Percentiles rank a stretch among this genome's conserved stretches.
These are phyloP conservation scores for Erigeron canadensis DNA, from an alignment of 129 eudicot species.

Conservation along the genomic window DNA sequence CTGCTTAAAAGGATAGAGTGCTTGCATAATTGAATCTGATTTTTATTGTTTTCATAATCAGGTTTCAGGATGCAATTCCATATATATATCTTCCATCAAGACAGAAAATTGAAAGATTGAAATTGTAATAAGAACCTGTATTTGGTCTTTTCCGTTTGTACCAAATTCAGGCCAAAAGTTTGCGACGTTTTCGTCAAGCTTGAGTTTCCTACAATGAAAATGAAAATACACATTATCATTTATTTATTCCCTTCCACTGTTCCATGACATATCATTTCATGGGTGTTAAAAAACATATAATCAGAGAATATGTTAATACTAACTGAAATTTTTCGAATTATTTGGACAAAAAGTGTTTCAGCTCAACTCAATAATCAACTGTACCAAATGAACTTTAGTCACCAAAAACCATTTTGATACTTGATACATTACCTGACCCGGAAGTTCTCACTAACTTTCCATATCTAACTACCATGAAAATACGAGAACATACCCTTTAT, in stretches of 20 bases:
- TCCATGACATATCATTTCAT: no score
- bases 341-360: no score
- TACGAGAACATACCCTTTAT: conserved; percentile 51
- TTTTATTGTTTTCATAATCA: no score
- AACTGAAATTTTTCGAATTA: no score
- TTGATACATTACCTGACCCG: not conserved
- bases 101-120: not conserved
- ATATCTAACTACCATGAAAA: conserved; percentile 38
- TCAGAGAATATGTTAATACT: no score
- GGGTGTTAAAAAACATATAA: not conserved
- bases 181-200: conserved; percentile 68
- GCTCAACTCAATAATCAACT: no score
- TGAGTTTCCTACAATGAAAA: conserved; percentile 55
- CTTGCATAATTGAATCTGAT: no score
- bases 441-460: conserved; percentile 40
- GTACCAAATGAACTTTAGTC: no score
- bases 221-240: not conserved
- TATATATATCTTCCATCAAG: no score
- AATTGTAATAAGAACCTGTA: conserved; percentile 45
- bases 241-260: not conserved
- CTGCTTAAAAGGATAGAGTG: not conserved
- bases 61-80: not conserved
- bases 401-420: no score
- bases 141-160: conserved; percentile 59
- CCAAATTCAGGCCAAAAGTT: conserved; percentile 78